Base-by-base conservation (phyloP, 148 eudicot species). In the Nepenthes gracilis region DNA sequence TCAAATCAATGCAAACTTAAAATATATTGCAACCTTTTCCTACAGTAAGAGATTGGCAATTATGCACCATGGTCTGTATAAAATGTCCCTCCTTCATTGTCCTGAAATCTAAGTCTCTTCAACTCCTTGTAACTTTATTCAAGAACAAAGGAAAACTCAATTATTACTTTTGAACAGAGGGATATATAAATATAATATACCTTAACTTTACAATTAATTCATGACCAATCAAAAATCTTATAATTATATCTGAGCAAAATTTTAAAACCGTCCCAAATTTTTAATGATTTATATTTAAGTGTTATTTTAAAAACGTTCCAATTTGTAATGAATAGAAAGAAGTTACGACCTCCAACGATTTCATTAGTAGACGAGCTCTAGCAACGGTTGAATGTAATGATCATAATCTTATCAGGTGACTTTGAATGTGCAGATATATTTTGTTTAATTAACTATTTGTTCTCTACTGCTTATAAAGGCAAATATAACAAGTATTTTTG, bases 91-190 rank as follows among this genome's bases (percentile, higher is more conserved):
- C 36, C 70, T 55, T 78, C 81, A 67, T 79, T 79, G 61, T 85
- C 89, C 75, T 80, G 84, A 57, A 66, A 59, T 61, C 72, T 60
- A 15, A 93, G 80, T 70, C 76, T 80, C 75, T 68, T 65, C 68
- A 86, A 67, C 32, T 78, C 90, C 73, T 61, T 71, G 60, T 94
- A 82, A 47, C 95, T 97, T 94, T n/a, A n/a, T n/a, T n/a, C n/a
- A n/a, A n/a, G n/a, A n/a, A n/a, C n/a, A n/a, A n/a, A n/a, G n/a
- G n/a, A n/a, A n/a, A n/a, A n/a, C n/a, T n/a, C n/a, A n/a, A n/a
- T n/a, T n/a, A n/a, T n/a, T n/a, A n/a, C n/a, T n/a, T n/a, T n/a
- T n/a, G n/a, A n/a, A n/a, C n/a, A n/a, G n/a, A n/a, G n/a, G n/a
- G n/a, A n/a, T n/a, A n/a, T n/a, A n/a, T n/a, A n/a, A n/a, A n/a